Evolutionary conservation across 148 eudicot species (phyloP).

Genomic region (Linanthus parryae): DNA sequence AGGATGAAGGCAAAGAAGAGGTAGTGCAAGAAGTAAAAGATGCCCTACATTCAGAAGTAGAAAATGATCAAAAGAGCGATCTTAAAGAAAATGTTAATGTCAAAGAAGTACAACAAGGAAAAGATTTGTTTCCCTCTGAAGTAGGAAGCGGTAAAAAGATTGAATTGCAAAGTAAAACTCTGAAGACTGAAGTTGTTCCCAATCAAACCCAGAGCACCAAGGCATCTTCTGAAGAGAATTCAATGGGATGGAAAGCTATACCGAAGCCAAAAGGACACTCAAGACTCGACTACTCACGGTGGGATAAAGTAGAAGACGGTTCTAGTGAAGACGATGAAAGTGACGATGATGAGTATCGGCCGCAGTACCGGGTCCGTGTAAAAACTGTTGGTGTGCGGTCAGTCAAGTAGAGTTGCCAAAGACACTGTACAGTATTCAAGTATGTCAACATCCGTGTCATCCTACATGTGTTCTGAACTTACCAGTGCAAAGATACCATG

Average conservation of each 20-base stretch:
- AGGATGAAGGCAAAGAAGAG: conserved; percentile 18
- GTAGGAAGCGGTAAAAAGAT: conserved; percentile 6
- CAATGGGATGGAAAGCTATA: conserved; percentile 55
- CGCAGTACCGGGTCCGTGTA: conserved; percentile 70
- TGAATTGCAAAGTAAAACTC: conserved; percentile 2
- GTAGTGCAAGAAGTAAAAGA: conserved; percentile 24
- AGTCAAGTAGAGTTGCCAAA: conserved; percentile 34
- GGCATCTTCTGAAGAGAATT: conserved; percentile 26
- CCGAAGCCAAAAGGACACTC: conserved; percentile 91
- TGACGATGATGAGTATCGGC: conserved; percentile 53
- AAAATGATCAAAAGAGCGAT: conserved; percentile 14
- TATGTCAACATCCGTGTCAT: too few species aligned
- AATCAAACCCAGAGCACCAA: conserved; percentile 18
- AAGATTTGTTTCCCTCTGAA: conserved; percentile 5
- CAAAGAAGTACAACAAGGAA: conserved; percentile 12
- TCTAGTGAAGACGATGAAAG: conserved; percentile 78
- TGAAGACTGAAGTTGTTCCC: conserved; percentile 8
- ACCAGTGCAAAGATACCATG: too few species aligned
- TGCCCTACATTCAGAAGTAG: too few species aligned
- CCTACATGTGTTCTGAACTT: too few species aligned
- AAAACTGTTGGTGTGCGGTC: conserved; percentile 50
- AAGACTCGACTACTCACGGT: conserved; percentile 73
- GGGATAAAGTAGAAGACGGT: conserved; percentile 65
- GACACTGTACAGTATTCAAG: background rate
- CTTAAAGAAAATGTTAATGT: conserved; percentile 12